Percentiles rank a stretch among this genome's conserved stretches.
Evolutionary conservation across 352 stramenopile species (phyloP).

Genomic region (Pythium periplocum): DNA sequence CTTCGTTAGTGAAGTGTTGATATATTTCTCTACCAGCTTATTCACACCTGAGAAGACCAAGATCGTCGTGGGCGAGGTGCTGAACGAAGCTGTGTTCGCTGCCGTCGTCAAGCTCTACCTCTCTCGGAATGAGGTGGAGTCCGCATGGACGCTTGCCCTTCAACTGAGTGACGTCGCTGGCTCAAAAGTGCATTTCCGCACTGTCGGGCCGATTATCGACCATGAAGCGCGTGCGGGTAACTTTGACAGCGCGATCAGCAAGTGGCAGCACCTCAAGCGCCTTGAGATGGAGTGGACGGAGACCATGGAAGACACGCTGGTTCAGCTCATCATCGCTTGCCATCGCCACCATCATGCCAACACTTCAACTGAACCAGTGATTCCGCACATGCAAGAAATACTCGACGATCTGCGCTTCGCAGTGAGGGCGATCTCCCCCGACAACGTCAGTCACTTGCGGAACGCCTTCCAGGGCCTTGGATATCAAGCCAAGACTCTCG

Average conservation of each 20-base stretch:
- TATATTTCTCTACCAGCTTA: conserved; percentile 46
- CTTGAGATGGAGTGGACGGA: conserved; percentile 62
- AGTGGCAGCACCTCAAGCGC: conserved; percentile 53
- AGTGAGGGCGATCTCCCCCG: conserved; percentile 43
- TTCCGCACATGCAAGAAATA: conserved; percentile 55
- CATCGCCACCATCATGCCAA: conserved; percentile 20
- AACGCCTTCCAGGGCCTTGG: conserved; percentile 32
- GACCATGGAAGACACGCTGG: conserved; percentile 66
- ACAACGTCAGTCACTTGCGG: conserved; percentile 38
- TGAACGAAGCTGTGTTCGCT: conserved; percentile 63
- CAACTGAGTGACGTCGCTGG: conserved; percentile 23
- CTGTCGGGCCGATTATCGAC: conserved; percentile 55
- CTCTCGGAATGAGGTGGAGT: conserved; percentile 24
- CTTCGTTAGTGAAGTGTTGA: conserved; percentile 30
- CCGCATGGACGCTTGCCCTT: conserved; percentile 45
- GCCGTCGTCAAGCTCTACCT: conserved; percentile 59
- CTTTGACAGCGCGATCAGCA: conserved; percentile 35
- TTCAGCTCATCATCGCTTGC: conserved; percentile 62
- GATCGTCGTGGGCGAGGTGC: conserved; percentile 31
- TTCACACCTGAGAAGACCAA: conserved; percentile 18
- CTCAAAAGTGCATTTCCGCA: conserved; percentile 63
- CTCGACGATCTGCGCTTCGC: conserved; percentile 50
- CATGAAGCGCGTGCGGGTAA: conserved; percentile 34
- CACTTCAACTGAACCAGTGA: conserved; percentile 4
- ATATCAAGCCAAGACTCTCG: conserved; percentile 29